Conservation (phyloP, 257 asterid genomes). For the Eustoma russellianum region DNA sequence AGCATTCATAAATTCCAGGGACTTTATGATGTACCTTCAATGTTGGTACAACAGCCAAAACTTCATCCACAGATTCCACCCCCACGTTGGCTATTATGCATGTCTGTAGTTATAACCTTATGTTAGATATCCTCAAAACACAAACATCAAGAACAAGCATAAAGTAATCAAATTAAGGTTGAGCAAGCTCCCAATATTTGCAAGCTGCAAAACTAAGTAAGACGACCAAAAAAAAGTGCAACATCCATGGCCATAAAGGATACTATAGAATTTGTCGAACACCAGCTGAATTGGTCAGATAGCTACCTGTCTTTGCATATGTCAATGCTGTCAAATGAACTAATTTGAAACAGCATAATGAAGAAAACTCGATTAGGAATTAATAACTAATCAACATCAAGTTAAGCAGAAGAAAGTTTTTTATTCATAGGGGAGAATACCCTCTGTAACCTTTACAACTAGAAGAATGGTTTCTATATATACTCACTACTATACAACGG, state of each 20-base stretch:
- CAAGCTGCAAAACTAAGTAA: neutral
- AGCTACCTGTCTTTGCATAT: constrained; percentile 61
- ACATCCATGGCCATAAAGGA: constrained; percentile 25
- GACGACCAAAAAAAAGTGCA: too few species aligned
- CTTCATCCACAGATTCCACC: constrained; percentile 81
- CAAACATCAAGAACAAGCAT: constrained; percentile 6
- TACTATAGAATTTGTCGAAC: constrained; percentile 67
- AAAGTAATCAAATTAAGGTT: constrained; percentile 41
- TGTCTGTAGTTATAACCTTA: constrained; percentile 36
- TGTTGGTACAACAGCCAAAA: constrained; percentile 68
- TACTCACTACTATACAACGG: too few species aligned
- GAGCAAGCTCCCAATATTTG: neutral
- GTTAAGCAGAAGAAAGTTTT: too few species aligned
- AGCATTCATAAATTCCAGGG: constrained; percentile 10
- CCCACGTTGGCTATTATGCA: constrained; percentile 67
- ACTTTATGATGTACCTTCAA: constrained; percentile 46
- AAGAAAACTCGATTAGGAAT: too few species aligned
- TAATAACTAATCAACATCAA: too few species aligned
- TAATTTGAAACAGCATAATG: constrained; percentile 23
- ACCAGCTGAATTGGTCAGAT: constrained; percentile 35
- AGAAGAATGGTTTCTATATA: too few species aligned
- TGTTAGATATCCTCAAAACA: constrained; percentile 11
- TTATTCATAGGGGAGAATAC: too few species aligned
- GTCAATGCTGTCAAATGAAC: constrained; percentile 71
- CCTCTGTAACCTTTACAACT: too few species aligned